Conservation (phyloP, 345 rosid genomes). For the Raphanus raphanistrum region DNA sequence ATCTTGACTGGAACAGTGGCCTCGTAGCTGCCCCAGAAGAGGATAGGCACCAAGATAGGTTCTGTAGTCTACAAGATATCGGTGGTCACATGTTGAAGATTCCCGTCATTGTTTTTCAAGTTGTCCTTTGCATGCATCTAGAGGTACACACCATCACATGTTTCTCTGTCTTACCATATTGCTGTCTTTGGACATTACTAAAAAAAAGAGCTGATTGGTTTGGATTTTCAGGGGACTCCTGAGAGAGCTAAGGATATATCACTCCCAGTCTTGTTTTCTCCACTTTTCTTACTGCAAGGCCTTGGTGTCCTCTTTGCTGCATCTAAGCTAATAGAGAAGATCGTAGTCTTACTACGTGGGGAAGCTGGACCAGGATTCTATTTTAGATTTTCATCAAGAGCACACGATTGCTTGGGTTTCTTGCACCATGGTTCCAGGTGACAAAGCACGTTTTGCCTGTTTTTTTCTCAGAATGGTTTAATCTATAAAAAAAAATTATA, state of each 20-base stretch:
- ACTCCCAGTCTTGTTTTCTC: slow-evolving; percentile 76
- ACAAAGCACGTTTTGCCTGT: not conserved
- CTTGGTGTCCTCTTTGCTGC: slow-evolving; percentile 81
- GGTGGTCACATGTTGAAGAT: slow-evolving; percentile 95
- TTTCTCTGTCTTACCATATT: slow-evolving; percentile 27
- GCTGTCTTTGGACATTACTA: slow-evolving; percentile 32
- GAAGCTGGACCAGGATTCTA: slow-evolving; percentile 77
- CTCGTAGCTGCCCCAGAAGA: slow-evolving; percentile 68
- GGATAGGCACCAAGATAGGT: slow-evolving; percentile 55
- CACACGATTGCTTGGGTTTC: slow-evolving; percentile 83
- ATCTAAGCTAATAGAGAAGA: slow-evolving; percentile 73
- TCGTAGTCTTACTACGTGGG: slow-evolving; percentile 62
- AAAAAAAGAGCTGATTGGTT: slow-evolving; percentile 30
- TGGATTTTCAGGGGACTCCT: slow-evolving; percentile 82
- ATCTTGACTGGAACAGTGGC: slow-evolving; percentile 95
- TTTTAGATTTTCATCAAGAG: slow-evolving; percentile 66
- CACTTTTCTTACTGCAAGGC: slow-evolving; percentile 85
- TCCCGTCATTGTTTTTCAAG: slow-evolving; percentile 83
- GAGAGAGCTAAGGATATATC: slow-evolving; percentile 73
- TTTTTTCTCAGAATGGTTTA: not conserved
- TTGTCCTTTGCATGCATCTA: slow-evolving; percentile 86
- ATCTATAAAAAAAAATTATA: not conserved
- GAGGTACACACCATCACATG: slow-evolving; percentile 58
- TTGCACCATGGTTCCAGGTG: slow-evolving; percentile 98
- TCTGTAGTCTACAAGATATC: slow-evolving; percentile 83